These are phyloP conservation scores for Plenodomus tracheiphilus DNA, from an alignment of 2,329 filamentous ascomycete genomes.

Conservation along the genomic window DNA sequence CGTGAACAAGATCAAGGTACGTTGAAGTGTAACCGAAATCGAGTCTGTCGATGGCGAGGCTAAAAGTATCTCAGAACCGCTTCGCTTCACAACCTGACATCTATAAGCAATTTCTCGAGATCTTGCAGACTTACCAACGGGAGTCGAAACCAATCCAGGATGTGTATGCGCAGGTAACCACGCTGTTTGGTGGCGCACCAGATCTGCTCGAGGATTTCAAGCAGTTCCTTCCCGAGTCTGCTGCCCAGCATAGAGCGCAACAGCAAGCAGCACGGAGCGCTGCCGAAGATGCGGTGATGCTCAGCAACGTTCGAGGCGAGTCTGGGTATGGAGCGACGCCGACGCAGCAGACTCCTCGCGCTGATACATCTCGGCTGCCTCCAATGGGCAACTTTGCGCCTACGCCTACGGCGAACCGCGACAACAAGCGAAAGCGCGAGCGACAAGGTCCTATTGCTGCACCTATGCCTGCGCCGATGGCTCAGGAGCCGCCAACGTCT, in stretches of 20 bases:
- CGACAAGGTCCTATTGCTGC: conserved; percentile 56
- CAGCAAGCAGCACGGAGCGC: conserved; percentile 65
- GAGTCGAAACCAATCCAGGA: conserved; percentile 99
- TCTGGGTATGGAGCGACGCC: conserved; percentile 50
- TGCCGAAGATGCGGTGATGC: conserved; percentile 69
- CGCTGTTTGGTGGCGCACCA: conserved; percentile 87
- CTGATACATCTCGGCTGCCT: conserved; percentile 64
- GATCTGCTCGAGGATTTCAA: conserved; percentile 98
- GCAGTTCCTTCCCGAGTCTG: conserved; percentile 93
- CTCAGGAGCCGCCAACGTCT: conserved; percentile 38
- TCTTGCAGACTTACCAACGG: conserved; percentile 95
- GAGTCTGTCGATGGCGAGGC: conserved; percentile 50
- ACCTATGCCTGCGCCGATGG: conserved; percentile 37
- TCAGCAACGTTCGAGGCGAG: conserved; percentile 65
- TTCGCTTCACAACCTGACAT: conserved; percentile 97
- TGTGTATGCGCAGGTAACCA: conserved; percentile 95
- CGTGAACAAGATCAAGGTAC: conserved; percentile 98
- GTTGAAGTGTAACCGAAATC: conserved; percentile 26
- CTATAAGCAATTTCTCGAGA: conserved; percentile 98
- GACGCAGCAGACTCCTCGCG: conserved; percentile 54
- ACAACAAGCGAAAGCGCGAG: conserved; percentile 81
- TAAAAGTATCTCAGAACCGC: conserved; percentile 61
- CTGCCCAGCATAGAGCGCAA: conserved; percentile 60
- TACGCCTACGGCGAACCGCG: conserved; percentile 79
- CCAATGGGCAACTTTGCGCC: conserved; percentile 94